A percentile compares a stretch with the other conserved stretches of the same genome.
Conservation (phyloP, 2,329 filamentous ascomycete species). For the Meredithiella fracta region DNA sequence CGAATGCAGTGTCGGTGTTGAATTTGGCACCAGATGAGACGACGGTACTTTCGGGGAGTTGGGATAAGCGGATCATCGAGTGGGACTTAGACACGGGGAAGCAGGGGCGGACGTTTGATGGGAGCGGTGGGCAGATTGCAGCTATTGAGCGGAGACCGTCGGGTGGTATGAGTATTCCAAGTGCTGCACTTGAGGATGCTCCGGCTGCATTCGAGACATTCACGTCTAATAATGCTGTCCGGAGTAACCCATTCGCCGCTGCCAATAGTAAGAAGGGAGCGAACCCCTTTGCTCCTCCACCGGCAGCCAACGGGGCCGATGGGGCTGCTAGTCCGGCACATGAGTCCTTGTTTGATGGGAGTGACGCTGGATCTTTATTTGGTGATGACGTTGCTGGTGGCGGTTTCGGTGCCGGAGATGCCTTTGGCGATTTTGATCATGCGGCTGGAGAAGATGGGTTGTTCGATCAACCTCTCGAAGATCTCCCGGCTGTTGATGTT, state of each 20-base stretch:
- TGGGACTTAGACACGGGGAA: conserved; percentile 88
- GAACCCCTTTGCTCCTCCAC: conserved; percentile 10
- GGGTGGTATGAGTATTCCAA: conserved; percentile 58
- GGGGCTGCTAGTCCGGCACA: conserved; percentile 53
- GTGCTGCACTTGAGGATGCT: conserved; percentile 26
- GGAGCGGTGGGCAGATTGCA: conserved; percentile 69
- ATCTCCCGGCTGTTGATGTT: not conserved
- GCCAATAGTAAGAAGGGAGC: not conserved
- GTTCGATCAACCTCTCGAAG: conserved; percentile 1
- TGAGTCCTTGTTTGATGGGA: conserved; percentile 66
- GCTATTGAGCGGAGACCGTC: conserved; percentile 72
- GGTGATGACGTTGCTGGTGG: conserved; percentile 46
- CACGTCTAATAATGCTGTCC: conserved; percentile 42
- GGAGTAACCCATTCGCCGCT: conserved; percentile 11
- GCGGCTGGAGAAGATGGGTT: conserved; percentile 1
- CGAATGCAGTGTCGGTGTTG: conserved; percentile 79
- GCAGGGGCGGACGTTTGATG: conserved; percentile 57
- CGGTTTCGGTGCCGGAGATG: conserved; percentile 29
- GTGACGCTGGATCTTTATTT: conserved; percentile 69
- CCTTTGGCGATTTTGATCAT: conserved; percentile 35
- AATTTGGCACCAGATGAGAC: conserved; percentile 69
- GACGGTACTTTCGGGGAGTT: conserved; percentile 78
- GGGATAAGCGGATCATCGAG: conserved; percentile 87
- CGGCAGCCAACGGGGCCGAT: conserved; percentile 19
- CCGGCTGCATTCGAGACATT: conserved; percentile 45